phyloP scores from a whole-genome alignment of 75 land plant genomes.

The Pseudotsuga menziesii region DNA sequence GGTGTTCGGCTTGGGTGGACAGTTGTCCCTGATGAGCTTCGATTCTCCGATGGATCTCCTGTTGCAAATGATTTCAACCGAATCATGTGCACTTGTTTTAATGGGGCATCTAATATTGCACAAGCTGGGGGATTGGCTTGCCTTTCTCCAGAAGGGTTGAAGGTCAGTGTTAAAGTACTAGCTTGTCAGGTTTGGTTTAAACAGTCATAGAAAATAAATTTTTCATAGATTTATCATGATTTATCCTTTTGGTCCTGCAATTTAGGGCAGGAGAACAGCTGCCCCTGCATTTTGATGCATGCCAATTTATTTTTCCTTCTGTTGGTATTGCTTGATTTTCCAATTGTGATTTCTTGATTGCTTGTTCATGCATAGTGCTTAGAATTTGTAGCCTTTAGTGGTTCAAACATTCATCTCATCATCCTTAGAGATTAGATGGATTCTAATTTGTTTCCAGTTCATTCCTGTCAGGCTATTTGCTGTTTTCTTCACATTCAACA shows the following conservation, averaged over 20 bases:
- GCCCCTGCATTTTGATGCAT: neutral
- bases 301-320: neutral
- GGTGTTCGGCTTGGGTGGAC: constrained; percentile 98
- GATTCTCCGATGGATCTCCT: constrained; percentile 82
- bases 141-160: constrained; percentile 75
- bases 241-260: neutral
- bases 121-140: constrained; percentile 96
- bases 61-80: constrained; percentile 90
- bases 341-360: neutral
- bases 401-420: neutral
- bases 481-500: neutral
- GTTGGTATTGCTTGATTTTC: neutral
- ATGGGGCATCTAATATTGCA: constrained; percentile 88
- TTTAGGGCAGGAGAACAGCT: neutral
- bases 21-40: constrained; percentile 75
- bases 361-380: neutral
- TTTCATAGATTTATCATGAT: neutral
- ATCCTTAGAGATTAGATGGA: neutral
- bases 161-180: constrained; percentile 37
- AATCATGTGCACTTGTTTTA: constrained; percentile 87
- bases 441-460: neutral
- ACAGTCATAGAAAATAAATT: no score
- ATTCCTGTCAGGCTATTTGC: neutral
- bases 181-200: neutral
- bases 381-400: neutral